Base-by-base conservation (phyloP, 23 red algal genomes). In the Chondrus crispus region DNA sequence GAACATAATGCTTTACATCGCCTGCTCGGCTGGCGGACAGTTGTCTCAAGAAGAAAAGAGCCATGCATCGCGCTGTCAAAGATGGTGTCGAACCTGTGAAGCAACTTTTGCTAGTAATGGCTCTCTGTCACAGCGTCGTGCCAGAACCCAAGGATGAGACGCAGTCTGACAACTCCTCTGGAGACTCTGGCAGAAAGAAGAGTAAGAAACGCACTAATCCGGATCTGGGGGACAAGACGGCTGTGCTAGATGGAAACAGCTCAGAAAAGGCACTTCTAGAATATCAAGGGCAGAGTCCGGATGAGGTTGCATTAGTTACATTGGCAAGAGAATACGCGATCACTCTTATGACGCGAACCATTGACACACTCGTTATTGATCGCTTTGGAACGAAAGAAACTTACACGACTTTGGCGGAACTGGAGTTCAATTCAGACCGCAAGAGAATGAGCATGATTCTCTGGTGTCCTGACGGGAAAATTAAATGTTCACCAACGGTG, bases 241-340 rank as follows among this genome's bases (percentile, higher is more conserved):
- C 22, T 57, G 78, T 24, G 66, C 35, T 12, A 30, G n/a, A n/a
- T n/a, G n/a, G n/a, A n/a, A 54, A 70, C 36, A 20, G 30, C 40
- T 13, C 4, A 16, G 69, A 40, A 9, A 70, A 38, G n/a, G 66
- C 33, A 16, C 36, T 94, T 35, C 82, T 75, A 2, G 90, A 88
- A 46, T 98, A 98, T 85, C 92, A 94, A 66, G 96, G 92, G n/a
- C 91, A 94, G 68, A 95, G 92, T 88, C 96, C 96, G 3, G 96
- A 98, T 89, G 96, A 98, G 52, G 96, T 98, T 6, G 91, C 96
- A 6, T 60, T 98, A 4, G 96, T 98, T 12, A 92, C 88, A 4
- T 92, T 85, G 26, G 96, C 96, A n/a, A 87, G 96, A 43, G 69
- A 80, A 43, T 98, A 92, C 70, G 96, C 92, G n/a, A 81, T 98